phyloP scores from a whole-genome alignment of 495 filamentous ascomycete species.

The Tuber borchii region DNA sequence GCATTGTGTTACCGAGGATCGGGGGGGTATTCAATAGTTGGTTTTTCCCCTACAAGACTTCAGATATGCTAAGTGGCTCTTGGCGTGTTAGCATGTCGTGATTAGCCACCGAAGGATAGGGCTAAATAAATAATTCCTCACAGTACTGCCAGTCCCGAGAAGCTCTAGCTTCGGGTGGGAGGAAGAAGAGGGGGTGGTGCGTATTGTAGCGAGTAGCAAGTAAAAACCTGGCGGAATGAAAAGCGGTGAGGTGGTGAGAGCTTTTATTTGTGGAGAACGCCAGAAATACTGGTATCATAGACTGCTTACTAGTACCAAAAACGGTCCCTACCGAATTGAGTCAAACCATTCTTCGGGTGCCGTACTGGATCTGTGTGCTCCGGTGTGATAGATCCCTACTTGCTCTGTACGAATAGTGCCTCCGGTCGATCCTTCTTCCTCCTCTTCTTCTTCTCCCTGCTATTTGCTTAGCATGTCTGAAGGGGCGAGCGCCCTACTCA shows the following conservation, averaged over 20 bases:
- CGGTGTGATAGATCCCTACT: background rate
- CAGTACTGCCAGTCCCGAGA: background rate
- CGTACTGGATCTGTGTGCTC: background rate
- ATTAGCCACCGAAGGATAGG: background rate
- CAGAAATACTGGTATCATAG: background rate
- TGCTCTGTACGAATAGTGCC: background rate
- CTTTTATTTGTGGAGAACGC: background rate
- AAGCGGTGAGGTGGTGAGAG: background rate
- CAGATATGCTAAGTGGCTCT: background rate
- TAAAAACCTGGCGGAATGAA: constrained; percentile 6
- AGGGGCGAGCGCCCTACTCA: background rate
- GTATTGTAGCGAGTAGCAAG: background rate
- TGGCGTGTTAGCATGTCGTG: background rate
- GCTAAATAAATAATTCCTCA: background rate
- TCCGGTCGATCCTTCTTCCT: constrained; percentile 1
- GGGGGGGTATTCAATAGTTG: background rate
- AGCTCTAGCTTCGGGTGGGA: background rate
- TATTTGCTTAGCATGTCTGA: background rate
- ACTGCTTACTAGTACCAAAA: background rate
- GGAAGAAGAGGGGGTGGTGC: background rate
- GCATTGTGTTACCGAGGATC: background rate
- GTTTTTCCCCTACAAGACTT: background rate
- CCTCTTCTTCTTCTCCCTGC: background rate
- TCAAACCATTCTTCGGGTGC: background rate
- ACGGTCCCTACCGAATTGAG: background rate